Percentiles rank a stretch among this genome's conserved stretches.
Evolutionary conservation across 352 stramenopile species (phyloP).

Genomic region (Phytopythium cucurbitacearum): DNA sequence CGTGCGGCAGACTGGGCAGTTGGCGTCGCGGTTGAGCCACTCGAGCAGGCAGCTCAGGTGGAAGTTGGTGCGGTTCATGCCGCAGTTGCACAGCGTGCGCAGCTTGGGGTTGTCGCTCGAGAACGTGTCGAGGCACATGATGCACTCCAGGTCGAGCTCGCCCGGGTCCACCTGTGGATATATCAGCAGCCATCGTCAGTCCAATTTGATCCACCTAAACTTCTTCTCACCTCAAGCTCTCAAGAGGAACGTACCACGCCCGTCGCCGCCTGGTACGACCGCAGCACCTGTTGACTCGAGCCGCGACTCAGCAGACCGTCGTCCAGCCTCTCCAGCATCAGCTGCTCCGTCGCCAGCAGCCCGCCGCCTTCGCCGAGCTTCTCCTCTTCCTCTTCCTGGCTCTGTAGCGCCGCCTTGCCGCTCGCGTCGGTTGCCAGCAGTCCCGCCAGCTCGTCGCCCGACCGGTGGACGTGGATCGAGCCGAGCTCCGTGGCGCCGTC

Average conservation of each 20-base stretch:
- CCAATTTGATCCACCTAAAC: conserved; percentile 1
- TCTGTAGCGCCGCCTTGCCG: too few species aligned
- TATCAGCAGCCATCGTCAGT: conserved; percentile 1
- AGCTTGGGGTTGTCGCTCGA: conserved; percentile 70
- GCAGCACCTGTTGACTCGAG: conserved; percentile 40
- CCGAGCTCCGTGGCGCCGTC: conserved; percentile 29
- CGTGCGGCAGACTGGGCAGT: conserved; percentile 81
- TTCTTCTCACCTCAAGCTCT: neutral
- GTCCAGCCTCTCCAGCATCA: conserved; percentile 17
- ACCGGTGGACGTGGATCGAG: conserved; percentile 27
- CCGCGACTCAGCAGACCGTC: conserved; percentile 18
- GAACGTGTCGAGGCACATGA: conserved; percentile 85
- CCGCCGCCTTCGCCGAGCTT: neutral
- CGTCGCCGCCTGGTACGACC: conserved; percentile 65
- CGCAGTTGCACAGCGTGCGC: conserved; percentile 82
- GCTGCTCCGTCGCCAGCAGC: conserved; percentile 6
- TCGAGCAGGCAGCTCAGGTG: conserved; percentile 86
- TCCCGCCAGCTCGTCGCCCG: neutral
- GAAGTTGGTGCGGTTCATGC: conserved; percentile 89
- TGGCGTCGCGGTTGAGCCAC: conserved; percentile 81
- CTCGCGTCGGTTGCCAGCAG: too few species aligned
- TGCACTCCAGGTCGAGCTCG: conserved; percentile 76
- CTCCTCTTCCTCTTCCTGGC: too few species aligned
- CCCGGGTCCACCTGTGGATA: conserved; percentile 42
- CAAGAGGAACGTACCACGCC: conserved; percentile 31